These are phyloP conservation scores for Acer negundo DNA, from an alignment of 345 rosid genomes.

Conservation along the genomic window DNA sequence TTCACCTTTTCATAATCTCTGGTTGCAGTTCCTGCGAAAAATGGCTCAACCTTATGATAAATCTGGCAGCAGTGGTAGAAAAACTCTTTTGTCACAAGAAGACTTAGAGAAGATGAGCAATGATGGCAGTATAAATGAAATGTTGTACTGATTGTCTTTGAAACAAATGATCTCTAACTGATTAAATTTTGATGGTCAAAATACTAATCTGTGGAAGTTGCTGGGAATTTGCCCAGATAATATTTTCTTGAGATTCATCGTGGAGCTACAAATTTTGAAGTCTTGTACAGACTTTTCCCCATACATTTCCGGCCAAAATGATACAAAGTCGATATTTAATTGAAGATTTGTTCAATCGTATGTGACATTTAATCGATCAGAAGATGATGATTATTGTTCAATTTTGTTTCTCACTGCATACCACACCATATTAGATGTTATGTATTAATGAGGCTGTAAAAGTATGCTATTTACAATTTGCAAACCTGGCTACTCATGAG, in stretches of 20 bases:
- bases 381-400: background rate
- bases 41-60: slow-evolving; percentile 98
- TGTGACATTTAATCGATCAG: background rate
- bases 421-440: too few relatives aligned
- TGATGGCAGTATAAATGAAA: slow-evolving; percentile 51
- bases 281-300: background rate
- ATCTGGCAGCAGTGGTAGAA: slow-evolving; percentile 54
- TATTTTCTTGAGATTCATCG: background rate
- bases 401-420: background rate
- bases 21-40: slow-evolving; percentile 76
- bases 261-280: background rate
- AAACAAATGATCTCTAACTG: background rate
- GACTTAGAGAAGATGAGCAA: slow-evolving; percentile 81
- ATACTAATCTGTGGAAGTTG: background rate
- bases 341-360: background rate
- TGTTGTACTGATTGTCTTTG: slow-evolving; percentile 29
- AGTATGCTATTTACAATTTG: too few relatives aligned
- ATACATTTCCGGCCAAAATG: background rate
- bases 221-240: background rate
- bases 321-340: background rate
- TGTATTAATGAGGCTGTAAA: too few relatives aligned
- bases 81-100: slow-evolving; percentile 82
- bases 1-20: background rate
- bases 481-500: background rate
- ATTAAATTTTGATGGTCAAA: background rate